Conservation (phyloP, 129 eudicot genomes). For the Flaveria robusta region DNA sequence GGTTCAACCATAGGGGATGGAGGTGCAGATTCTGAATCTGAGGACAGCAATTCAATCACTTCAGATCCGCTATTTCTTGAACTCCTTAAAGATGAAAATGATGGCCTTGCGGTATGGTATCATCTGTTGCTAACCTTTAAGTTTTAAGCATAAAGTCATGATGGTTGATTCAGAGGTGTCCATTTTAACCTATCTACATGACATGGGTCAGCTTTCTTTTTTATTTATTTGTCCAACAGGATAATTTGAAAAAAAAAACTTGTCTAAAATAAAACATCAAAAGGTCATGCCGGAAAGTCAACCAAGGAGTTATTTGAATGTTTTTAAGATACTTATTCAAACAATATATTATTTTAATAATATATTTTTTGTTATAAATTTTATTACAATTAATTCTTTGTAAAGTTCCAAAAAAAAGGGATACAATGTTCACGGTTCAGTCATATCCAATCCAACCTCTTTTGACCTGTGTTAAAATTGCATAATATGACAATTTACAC, state of each 20-base stretch:
- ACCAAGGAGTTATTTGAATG: not conserved
- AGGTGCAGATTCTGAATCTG: slow-evolving; percentile 90
- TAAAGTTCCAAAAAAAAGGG: not conserved
- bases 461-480: not conserved
- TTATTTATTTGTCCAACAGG: not conserved
- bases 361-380: not conserved
- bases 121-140: slow-evolving; percentile 12
- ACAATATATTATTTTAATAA: not conserved
- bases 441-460: not conserved
- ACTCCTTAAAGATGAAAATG: slow-evolving; percentile 95
- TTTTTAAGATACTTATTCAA: not conserved
- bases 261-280: not conserved
- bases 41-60: slow-evolving; percentile 77
- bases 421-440: not conserved
- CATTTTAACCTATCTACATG: not conserved
- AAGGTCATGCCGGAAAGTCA: not conserved
- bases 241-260: not conserved
- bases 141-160: not conserved
- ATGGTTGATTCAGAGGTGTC: not conserved
- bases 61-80: slow-evolving; percentile 89
- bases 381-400: not conserved
- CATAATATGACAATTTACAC: not conserved
- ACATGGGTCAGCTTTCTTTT: not conserved
- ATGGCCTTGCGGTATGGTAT: slow-evolving; percentile 86
- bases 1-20: slow-evolving; percentile 95